phyloP scores from a whole-genome alignment of 257 asterid species.

The Solanum chmielewskii region DNA sequence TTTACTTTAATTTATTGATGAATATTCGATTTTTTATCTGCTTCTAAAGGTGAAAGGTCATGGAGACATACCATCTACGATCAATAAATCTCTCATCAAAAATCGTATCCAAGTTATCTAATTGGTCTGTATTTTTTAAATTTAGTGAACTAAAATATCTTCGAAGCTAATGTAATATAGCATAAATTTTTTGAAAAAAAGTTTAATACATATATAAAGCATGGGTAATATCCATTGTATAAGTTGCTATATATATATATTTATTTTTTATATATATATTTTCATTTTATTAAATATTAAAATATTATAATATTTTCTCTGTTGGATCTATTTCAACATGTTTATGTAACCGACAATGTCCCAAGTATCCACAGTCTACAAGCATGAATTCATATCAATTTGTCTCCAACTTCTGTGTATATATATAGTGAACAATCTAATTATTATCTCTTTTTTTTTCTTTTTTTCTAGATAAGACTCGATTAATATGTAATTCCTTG shows the following conservation, averaged over 20 bases:
- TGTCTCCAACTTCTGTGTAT: background rate
- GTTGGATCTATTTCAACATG: background rate
- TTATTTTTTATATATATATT: background rate
- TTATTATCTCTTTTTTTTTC: background rate
- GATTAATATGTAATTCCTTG: background rate
- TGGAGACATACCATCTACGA: background rate
- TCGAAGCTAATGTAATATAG: background rate
- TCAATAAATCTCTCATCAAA: background rate
- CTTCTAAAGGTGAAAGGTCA: background rate
- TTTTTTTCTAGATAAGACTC: too few relatives aligned
- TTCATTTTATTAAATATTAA: background rate
- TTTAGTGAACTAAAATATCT: background rate
- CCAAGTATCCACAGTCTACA: background rate
- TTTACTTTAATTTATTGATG: background rate
- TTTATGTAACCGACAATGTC: background rate
- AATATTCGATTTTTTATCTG: fast-evolving
- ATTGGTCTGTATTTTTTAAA: too few relatives aligned
- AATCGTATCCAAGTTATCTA: background rate
- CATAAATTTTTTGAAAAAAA: background rate
- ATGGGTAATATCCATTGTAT: too few relatives aligned
- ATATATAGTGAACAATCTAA: background rate
- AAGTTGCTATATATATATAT: too few relatives aligned
- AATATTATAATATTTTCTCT: background rate
- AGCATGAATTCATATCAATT: background rate
- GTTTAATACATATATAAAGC: background rate